Evolutionary conservation across 2,329 filamentous ascomycete genomes (phyloP).

Genomic region (Orbilia ellipsospora): DNA sequence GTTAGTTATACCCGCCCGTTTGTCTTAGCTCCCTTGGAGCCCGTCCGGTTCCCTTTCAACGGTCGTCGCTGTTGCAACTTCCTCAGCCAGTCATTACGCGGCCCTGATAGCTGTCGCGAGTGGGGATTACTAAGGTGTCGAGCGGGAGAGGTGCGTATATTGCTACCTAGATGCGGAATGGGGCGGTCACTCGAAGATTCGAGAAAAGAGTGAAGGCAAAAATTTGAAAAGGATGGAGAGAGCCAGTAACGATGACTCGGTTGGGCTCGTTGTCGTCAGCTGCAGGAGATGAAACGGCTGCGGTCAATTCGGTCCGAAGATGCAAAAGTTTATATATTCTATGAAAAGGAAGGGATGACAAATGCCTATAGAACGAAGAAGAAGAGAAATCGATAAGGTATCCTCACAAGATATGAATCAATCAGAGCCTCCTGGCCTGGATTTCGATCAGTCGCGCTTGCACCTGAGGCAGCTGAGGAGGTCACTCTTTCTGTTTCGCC

Average conservation of each 20-base stretch:
- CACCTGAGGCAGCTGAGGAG: not conserved
- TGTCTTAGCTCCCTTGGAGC: constrained; percentile 14
- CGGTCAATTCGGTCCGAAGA: constrained; percentile 4
- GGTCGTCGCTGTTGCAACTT: constrained; percentile 9
- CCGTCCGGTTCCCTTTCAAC: not conserved
- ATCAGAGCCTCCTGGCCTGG: not conserved
- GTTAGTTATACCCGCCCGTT: constrained; percentile 32
- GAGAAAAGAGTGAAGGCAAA: constrained; percentile 21
- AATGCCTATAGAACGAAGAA: constrained; percentile 31
- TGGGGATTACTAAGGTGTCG: constrained; percentile 6
- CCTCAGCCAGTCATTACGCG: constrained; percentile 45
- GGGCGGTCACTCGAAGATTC: constrained; percentile 30
- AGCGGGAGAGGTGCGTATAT: not conserved
- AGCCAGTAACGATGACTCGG: too few species aligned
- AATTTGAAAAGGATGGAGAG: too few species aligned
- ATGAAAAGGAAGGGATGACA: constrained; percentile 24
- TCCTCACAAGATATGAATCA: too few species aligned
- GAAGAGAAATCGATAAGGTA: constrained; percentile 7
- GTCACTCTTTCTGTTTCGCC: not conserved
- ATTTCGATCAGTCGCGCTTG: not conserved
- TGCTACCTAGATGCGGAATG: too few species aligned
- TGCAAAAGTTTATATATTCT: not conserved
- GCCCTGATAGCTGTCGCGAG: constrained; percentile 6
- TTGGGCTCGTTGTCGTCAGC: constrained; percentile 33
- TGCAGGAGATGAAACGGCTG: constrained; percentile 16